Conservation (phyloP, 352 stramenopile genomes). For the Pythium angustatum region DNA sequence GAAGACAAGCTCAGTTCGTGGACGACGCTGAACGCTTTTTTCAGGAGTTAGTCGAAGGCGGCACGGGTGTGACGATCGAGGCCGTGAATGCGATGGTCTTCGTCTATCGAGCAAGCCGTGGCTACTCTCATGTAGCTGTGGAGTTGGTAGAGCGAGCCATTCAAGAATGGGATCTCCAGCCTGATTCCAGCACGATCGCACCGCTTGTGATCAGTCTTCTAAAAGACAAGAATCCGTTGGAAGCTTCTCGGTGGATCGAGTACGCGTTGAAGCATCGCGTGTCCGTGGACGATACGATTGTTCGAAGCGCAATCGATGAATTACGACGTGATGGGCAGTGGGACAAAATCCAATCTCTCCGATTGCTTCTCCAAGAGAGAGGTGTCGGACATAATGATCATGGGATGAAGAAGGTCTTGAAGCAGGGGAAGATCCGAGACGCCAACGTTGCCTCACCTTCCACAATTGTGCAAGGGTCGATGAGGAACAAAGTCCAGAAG, state of each 20-base stretch:
- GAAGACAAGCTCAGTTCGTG: constrained; percentile 33
- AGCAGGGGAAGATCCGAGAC: constrained; percentile 1
- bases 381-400: constrained; percentile 23
- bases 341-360: constrained; percentile 28
- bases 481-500: constrained; percentile 14
- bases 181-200: constrained; percentile 45
- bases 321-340: constrained; percentile 46
- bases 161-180: constrained; percentile 38
- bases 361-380: constrained; percentile 1
- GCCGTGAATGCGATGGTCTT: constrained; percentile 65
- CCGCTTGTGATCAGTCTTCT: constrained; percentile 52
- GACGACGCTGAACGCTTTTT: constrained; percentile 43
- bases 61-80: constrained; percentile 27
- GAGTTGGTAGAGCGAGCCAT: constrained; percentile 28
- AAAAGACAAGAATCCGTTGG: constrained; percentile 27
- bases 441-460: background rate
- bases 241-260: constrained; percentile 24
- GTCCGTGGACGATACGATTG: constrained; percentile 11
- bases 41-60: constrained; percentile 37
- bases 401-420: constrained; percentile 14
- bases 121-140: constrained; percentile 41
- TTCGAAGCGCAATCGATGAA: constrained; percentile 47
- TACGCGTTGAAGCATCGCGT: constrained; percentile 21
- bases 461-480: background rate
- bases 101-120: constrained; percentile 43